phyloP scores from a whole-genome alignment of 2,329 filamentous ascomycete genomes.

The Hypoxylon sp. region DNA sequence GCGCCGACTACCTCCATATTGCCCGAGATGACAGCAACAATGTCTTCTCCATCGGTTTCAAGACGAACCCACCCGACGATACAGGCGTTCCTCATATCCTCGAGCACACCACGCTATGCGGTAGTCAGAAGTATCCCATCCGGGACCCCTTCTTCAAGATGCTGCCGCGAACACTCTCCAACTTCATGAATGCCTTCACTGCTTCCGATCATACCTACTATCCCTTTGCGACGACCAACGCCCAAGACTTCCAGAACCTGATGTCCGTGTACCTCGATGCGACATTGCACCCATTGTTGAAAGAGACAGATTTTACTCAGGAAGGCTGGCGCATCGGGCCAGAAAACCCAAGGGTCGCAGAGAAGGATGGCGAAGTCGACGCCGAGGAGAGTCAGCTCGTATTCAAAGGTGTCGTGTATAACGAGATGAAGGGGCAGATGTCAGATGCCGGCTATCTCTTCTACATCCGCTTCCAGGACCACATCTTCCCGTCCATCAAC shows the following conservation, averaged over 20 bases:
- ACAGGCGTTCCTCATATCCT: constrained; percentile 97
- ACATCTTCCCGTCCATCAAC: constrained; percentile 92
- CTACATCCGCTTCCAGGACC: constrained; percentile 94
- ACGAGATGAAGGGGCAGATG: constrained; percentile 99
- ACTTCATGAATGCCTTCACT: constrained; percentile 99
- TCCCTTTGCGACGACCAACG: constrained; percentile 95
- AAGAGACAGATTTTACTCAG: constrained; percentile 91
- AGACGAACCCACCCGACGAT: constrained; percentile 96
- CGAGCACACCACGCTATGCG: constrained; percentile 96
- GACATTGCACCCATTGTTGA: constrained; percentile 87
- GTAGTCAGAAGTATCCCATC: constrained; percentile 96
- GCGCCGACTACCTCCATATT: constrained; percentile 94
- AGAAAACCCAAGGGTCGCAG: constrained; percentile 76
- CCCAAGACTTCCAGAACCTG: constrained; percentile 93
- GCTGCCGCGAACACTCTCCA: constrained; percentile 96
- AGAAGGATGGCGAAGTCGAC: constrained; percentile 51
- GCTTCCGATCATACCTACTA: constrained; percentile 97
- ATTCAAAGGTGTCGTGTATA: constrained; percentile 98
- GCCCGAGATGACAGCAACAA: constrained; percentile 97
- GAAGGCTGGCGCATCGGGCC: constrained; percentile 97
- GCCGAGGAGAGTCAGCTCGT: constrained; percentile 74
- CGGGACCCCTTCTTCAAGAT: constrained; percentile 99
- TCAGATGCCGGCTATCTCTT: constrained; percentile 96
- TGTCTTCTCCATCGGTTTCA: constrained; percentile 99
- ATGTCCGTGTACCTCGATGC: constrained; percentile 97